Percentiles rank a stretch among this genome's conserved stretches.
Conservation (phyloP, 768 basidiomycete genomes). For the Fistulinella prunicolor region DNA sequence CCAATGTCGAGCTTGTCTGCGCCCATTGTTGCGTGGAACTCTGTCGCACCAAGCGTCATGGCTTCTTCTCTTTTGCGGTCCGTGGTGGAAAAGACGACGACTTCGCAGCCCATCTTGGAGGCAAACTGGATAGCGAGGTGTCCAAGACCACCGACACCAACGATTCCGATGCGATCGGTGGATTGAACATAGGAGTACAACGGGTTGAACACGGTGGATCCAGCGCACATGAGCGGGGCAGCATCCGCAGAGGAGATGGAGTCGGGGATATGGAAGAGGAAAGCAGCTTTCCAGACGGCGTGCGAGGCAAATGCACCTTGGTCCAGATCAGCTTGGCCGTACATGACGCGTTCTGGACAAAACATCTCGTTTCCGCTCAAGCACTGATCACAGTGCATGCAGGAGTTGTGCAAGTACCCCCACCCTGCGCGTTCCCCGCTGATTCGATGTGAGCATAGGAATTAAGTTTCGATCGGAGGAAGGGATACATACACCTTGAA, state of each 20-base stretch:
- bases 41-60: slow-evolving; percentile 31
- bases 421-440: slow-evolving; percentile 38
- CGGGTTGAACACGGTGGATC: slow-evolving; percentile 33
- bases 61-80: slow-evolving; percentile 35
- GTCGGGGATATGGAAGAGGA: slow-evolving; percentile 35
- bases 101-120: slow-evolving; percentile 38
- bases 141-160: slow-evolving; percentile 37
- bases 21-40: slow-evolving; percentile 34
- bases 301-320: slow-evolving; percentile 37
- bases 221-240: slow-evolving; percentile 38
- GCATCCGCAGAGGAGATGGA: slow-evolving; percentile 29
- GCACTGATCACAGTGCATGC: slow-evolving; percentile 34
- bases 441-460: neutral
- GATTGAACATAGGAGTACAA: slow-evolving; percentile 24
- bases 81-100: slow-evolving; percentile 35
- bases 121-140: slow-evolving; percentile 40
- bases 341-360: slow-evolving; percentile 25
- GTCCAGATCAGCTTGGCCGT: slow-evolving; percentile 25
- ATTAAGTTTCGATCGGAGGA: neutral
- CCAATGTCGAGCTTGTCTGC: slow-evolving; percentile 24
- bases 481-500: slow-evolving; percentile 34
- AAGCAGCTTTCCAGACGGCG: slow-evolving; percentile 34
- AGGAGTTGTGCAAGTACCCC: slow-evolving; percentile 34
- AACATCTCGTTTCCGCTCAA: slow-evolving; percentile 32
- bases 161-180: slow-evolving; percentile 34